phyloP scores from a whole-genome alignment of 352 stramenopile genomes.

The Phytophthora pinifolia region DNA sequence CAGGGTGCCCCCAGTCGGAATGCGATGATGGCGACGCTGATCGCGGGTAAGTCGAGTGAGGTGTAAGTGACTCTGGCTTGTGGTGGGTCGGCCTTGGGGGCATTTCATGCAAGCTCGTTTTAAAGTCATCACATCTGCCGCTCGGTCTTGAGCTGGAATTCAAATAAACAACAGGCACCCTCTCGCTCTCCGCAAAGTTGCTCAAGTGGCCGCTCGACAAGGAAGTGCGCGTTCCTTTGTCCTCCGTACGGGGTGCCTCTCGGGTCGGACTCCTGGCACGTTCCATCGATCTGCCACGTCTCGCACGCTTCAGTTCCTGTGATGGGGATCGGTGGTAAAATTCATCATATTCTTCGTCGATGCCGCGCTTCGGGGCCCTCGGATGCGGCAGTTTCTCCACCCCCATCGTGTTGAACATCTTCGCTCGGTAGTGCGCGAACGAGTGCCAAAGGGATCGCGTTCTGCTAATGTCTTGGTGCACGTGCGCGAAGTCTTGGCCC shows the following conservation, averaged over 20 bases:
- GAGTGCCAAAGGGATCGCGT: neutral
- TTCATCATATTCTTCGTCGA: constrained; percentile 16
- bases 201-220: neutral
- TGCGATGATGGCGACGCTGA: neutral
- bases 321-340: constrained; percentile 10
- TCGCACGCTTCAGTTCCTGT: constrained; percentile 8
- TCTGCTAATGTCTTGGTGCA: neutral
- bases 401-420: no score
- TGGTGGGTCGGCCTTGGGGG: constrained; percentile 6
- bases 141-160: constrained; percentile 6
- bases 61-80: no score
- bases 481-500: constrained; percentile 2
- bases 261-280: constrained; percentile 5
- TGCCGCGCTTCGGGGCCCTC: constrained; percentile 9
- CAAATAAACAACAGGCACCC: neutral
- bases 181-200: neutral
- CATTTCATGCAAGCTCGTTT: constrained; percentile 12
- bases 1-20: neutral
- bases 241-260: neutral
- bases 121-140: neutral
- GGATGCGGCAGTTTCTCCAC: neutral
- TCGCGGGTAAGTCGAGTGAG: neutral
- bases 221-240: neutral
- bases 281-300: constrained; percentile 8
- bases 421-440: constrained; percentile 5